Base-by-base conservation (phyloP, 345 rosid species). In the Lumnitzera littorea region DNA sequence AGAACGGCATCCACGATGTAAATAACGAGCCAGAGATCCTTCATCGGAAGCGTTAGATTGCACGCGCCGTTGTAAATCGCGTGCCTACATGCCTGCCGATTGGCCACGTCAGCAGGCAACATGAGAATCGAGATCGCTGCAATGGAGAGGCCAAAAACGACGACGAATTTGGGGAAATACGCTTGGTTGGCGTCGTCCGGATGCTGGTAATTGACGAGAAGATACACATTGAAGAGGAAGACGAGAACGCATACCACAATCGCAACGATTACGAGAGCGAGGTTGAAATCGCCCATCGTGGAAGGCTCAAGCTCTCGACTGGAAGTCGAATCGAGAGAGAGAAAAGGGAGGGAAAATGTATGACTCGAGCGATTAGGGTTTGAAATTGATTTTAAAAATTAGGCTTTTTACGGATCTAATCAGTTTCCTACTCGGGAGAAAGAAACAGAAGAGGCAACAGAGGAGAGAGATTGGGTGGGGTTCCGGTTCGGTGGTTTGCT, bases 121-220 rank as follows among this genome's bases (percentile, higher is more conserved):
- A 95, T 95, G 58, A 95, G 87, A 27, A 95, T 95, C 15, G 97
- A 95, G 66, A 95, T 91, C 70, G 78, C 79, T 31, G 99, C 88
- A 52, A 95, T 46, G 63, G 95, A 84, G 53, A 95, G 80, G 15
- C 99, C 96, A 15, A 95, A 77, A 74, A 95, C 97, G 60, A 95
- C 99, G 51, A 95, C 96, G 80, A 88, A 68, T 76, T 91, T 95
- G 57, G 99, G 99, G 74, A 95, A 88, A 71, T 95, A 95, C 1
- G 99, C 97, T 75, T 95, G 99, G 77, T 95, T 95, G 3, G 87
- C 92, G 51, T 95, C 99, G 65, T 95, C 99, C 0, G 99, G 99
- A 56, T 94, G 99, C 84, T 94, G 99, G 72, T 87, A 94, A 65
- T 94, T 94, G 73, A 94, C 91, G 64, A 94, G 97, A 13, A 94